phyloP scores from a whole-genome alignment of 2,329 filamentous ascomycete genomes.

The Westerdykella ornata region DNA sequence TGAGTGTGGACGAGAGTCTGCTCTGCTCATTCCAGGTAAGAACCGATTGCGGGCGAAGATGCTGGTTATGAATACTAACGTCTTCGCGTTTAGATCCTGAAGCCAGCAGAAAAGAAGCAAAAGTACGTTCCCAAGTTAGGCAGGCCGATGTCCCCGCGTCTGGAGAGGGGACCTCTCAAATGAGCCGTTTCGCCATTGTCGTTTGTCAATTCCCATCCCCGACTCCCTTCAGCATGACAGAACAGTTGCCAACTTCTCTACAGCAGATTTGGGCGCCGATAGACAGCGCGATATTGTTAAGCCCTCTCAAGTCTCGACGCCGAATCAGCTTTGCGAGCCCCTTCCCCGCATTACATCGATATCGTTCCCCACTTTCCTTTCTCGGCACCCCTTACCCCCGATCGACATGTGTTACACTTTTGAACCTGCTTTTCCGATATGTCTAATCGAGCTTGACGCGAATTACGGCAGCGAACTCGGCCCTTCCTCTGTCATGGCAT shows the following conservation, averaged over 20 bases:
- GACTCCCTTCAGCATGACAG: constrained; percentile 27
- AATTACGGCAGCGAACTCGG: constrained; percentile 9
- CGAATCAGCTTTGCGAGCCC: constrained; percentile 27
- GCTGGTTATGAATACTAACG: constrained; percentile 14
- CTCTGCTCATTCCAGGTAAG: constrained; percentile 96
- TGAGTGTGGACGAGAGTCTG: constrained; percentile 98
- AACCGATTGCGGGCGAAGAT: constrained; percentile 1
- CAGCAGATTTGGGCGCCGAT: constrained; percentile 96
- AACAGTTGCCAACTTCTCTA: constrained; percentile 45
- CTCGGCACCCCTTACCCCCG: constrained; percentile 22
- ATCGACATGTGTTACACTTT: constrained; percentile 25
- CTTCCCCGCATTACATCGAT: constrained; percentile 24
- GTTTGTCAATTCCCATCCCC: not conserved
- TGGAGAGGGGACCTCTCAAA: constrained; percentile 61
- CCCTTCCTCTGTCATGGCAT: constrained; percentile 8
- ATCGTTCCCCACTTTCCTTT: constrained; percentile 29
- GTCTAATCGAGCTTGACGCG: not conserved
- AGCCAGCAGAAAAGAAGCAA: constrained; percentile 99
- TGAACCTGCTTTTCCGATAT: constrained; percentile 9
- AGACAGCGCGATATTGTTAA: constrained; percentile 37
- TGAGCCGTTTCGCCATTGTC: constrained; percentile 37
- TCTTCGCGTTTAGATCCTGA: too few relatives aligned
- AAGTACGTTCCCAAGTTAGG: constrained; percentile 87
- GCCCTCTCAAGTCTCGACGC: constrained; percentile 26
- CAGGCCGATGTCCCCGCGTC: constrained; percentile 63